Conservation (phyloP, 257 asterid genomes). For the Gentiana dahurica region DNA sequence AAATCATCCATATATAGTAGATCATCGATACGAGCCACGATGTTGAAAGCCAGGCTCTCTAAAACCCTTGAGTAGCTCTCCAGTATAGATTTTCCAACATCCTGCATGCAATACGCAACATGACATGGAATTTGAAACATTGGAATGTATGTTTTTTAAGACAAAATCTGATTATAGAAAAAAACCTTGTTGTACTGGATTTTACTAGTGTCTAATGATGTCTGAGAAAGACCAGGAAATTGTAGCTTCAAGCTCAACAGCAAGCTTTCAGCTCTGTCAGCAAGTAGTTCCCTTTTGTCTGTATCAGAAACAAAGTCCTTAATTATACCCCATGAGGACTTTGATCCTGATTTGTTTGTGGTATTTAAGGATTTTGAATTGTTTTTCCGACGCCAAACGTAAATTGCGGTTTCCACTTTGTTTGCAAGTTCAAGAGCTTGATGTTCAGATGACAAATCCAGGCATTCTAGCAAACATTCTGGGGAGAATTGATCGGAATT, state of each 20-base stretch:
- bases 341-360: constrained; percentile 39
- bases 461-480: constrained; percentile 66
- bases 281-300: constrained; percentile 46
- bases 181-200: constrained; percentile 70
- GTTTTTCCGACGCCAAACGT: constrained; percentile 42
- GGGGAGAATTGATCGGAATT: constrained; percentile 58
- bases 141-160: too few relatives aligned
- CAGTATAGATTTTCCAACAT: constrained; percentile 67
- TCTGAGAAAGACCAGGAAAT: constrained; percentile 82
- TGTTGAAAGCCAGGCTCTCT: constrained; percentile 78
- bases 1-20: constrained; percentile 65
- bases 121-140: not conserved
- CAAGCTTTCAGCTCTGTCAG: constrained; percentile 63
- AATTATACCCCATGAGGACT: constrained; percentile 71
- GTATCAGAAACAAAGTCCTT: constrained; percentile 62
- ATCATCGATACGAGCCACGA: constrained; percentile 63
- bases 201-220: constrained; percentile 64
- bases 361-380: constrained; percentile 29
- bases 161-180: not conserved
- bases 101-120: constrained; percentile 30
- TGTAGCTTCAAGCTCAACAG: constrained; percentile 52
- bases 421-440: constrained; percentile 71
- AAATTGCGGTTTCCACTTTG: constrained; percentile 55
- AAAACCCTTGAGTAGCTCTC: constrained; percentile 84
- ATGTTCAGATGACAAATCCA: constrained; percentile 65